Evolutionary conservation across 148 eudicot species (phyloP), one percentile per base, ranked within the genome.

Genomic region (Cornus suecica): DNA sequence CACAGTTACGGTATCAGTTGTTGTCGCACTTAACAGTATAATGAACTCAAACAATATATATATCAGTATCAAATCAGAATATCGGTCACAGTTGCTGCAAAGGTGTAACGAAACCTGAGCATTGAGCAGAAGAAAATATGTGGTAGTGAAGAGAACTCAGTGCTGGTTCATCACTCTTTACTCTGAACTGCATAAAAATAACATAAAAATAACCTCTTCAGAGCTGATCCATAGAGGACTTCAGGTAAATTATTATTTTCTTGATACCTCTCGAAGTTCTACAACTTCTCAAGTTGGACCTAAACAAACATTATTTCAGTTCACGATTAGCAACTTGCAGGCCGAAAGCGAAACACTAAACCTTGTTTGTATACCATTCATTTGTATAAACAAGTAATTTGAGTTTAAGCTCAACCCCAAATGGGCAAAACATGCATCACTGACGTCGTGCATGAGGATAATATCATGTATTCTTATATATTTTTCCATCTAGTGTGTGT

Each of bases 321-420:
- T 66, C 69, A 31, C 30, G 3, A 29, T 58, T 58, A 58, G 22
- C 62, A 58, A 66, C 69, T 22, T 66, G 69, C 31, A 66, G 24
- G 18, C 69, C 45, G 22, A 66, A 32, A 20, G 23, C 69, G 14
- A 32, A 32, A 66, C 69, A 66, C 31, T 32, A 66, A 58, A 20
- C 62, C 8, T 58, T 18, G 1, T 58, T 58, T 16, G 15, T 48
- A 48, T 48, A 48, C 9, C 15, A 48, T 48, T 3, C 54, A 48
- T 58, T 18, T 18, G 8, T 18, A 58, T 58, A 58, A 58, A 20
- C 62, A 2, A 58, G 62, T 11, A 14, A 6, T 20, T 22, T 7
- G 62, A 20, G 62, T 58, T 22, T 58, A 25, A 58, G 23, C 62
- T 56, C 23, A 22, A 14, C 18, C 54, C 62, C 62, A 58, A 22